Conservation (phyloP, 2,329 filamentous ascomycete species). For the Claviceps sorghi region DNA sequence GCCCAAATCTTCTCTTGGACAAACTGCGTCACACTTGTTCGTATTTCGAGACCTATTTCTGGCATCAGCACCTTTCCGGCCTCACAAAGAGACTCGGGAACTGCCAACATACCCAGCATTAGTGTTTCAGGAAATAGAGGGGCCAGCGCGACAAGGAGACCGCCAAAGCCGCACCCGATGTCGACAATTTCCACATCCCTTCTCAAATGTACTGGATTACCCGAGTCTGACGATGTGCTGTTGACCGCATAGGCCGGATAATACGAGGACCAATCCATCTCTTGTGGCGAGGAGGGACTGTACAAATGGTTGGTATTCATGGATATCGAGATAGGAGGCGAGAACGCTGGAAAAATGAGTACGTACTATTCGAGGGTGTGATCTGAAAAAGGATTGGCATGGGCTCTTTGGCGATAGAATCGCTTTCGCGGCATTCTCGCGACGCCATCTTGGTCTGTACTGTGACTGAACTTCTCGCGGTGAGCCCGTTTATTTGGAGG, state of each 20-base stretch:
- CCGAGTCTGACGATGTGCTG: conserved; percentile 14
- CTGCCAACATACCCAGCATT: conserved; percentile 51
- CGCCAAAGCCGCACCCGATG: conserved; percentile 94
- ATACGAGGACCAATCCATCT: conserved; percentile 83
- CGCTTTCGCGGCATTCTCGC: conserved; percentile 75
- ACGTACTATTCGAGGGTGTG: conserved; percentile 73
- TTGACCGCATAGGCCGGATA: conserved; percentile 58
- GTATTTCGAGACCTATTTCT: conserved; percentile 70
- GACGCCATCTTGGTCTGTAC: conserved; percentile 34
- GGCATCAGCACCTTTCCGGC: not conserved
- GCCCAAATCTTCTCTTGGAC: conserved; percentile 78
- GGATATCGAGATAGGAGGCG: conserved; percentile 3
- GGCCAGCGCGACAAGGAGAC: conserved; percentile 71
- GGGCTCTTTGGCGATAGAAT: conserved; percentile 89
- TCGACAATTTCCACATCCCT: conserved; percentile 83
- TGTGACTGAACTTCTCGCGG: conserved; percentile 49
- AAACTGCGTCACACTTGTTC: conserved; percentile 77
- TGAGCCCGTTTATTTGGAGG: conserved; percentile 43
- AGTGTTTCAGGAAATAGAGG: conserved; percentile 69
- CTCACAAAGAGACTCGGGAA: not conserved
- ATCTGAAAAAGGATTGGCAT: conserved; percentile 96
- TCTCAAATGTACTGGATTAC: conserved; percentile 14
- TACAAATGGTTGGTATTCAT: not conserved
- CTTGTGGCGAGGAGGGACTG: conserved; percentile 62
- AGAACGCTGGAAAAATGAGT: not conserved